Evolutionary conservation across 768 basidiomycete genomes (phyloP).

Genomic region (Royoungia palumana): DNA sequence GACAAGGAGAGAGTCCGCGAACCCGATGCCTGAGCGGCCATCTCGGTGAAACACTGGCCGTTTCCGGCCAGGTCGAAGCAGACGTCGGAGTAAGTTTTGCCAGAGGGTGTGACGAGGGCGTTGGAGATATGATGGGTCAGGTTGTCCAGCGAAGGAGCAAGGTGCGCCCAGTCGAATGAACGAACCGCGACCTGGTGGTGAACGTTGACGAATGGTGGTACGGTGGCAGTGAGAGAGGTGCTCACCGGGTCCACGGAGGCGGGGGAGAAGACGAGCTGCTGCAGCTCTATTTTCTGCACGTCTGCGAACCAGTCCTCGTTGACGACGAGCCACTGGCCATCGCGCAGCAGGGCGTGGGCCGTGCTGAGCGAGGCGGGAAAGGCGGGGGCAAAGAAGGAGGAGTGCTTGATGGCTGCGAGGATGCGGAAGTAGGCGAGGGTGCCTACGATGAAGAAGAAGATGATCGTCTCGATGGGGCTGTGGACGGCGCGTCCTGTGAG

Average conservation of each 20-base stretch:
- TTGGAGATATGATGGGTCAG: conserved; percentile 48
- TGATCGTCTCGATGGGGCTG: conserved; percentile 86
- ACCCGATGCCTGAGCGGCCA: conserved; percentile 33
- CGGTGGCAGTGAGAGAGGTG: neutral
- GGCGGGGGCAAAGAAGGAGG: conserved; percentile 67
- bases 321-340: conserved; percentile 62
- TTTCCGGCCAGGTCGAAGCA: conserved; percentile 42
- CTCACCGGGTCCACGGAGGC: conserved; percentile 41
- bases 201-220: conserved; percentile 4
- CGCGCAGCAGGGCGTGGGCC: conserved; percentile 50
- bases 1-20: conserved; percentile 47
- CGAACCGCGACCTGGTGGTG: conserved; percentile 26
- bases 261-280: conserved; percentile 66
- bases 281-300: conserved; percentile 55
- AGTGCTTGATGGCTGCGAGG: conserved; percentile 85
- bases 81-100: conserved; percentile 46
- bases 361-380: conserved; percentile 49
- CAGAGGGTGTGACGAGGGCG: conserved; percentile 39
- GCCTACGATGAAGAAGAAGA: conserved; percentile 81
- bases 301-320: conserved; percentile 50
- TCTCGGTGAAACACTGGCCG: conserved; percentile 40
- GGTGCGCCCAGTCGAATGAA: conserved; percentile 37
- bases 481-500: conserved; percentile 71
- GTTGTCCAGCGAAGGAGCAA: conserved; percentile 44
- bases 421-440: conserved; percentile 96